These are phyloP conservation scores for Erodium texanum DNA, from an alignment of 441 rosid genomes.

Conservation along the genomic window DNA sequence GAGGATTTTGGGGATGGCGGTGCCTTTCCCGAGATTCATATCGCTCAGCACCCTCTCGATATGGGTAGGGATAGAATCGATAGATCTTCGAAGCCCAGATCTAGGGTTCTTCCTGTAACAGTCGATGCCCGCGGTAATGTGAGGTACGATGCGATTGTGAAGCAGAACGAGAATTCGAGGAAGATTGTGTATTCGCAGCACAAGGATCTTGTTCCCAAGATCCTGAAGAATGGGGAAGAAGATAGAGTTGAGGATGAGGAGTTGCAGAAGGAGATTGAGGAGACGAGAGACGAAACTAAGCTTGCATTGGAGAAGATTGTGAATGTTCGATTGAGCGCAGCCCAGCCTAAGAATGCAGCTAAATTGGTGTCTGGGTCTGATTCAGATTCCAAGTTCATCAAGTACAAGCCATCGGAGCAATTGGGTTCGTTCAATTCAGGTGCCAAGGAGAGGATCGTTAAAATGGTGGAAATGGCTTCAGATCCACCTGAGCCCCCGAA, in stretches of 20 bases:
- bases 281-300: constrained; percentile 58
- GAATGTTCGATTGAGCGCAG: constrained; percentile 67
- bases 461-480: constrained; percentile 88
- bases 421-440: constrained; percentile 76
- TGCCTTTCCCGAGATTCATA: constrained; percentile 86
- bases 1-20: constrained; percentile 98
- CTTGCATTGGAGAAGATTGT: constrained; percentile 75
- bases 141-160: constrained; percentile 83
- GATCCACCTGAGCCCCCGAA: constrained; percentile 96
- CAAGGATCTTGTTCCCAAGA: constrained; percentile 69
- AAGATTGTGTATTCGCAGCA: constrained; percentile 80
- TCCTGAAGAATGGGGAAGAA: constrained; percentile 51
- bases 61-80: constrained; percentile 61
- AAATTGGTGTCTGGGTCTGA: constrained; percentile 42
- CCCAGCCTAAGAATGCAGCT: constrained; percentile 85
- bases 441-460: constrained; percentile 79
- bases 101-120: constrained; percentile 64
- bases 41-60: constrained; percentile 82
- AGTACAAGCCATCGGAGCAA: constrained; percentile 82
- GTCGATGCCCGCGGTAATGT: constrained; percentile 84
- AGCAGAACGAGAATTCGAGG: constrained; percentile 54
- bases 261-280: constrained; percentile 55
- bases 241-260: constrained; percentile 37
- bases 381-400: constrained; percentile 55
- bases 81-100: constrained; percentile 51